Conservation (phyloP, 768 basidiomycete genomes). For the Kwoniella europaea region DNA sequence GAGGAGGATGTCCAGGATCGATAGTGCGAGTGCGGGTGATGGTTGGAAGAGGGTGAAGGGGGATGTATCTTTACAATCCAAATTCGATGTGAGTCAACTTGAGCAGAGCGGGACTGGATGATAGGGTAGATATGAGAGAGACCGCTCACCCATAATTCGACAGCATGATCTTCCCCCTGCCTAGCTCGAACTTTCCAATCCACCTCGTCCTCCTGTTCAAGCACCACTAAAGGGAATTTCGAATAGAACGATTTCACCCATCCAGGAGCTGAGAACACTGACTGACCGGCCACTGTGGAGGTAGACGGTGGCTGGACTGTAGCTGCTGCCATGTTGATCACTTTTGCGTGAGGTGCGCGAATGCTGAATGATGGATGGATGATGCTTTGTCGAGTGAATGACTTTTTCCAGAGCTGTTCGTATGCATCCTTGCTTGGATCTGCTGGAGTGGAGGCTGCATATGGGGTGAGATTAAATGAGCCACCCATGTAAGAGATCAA, state of each 20-base stretch:
- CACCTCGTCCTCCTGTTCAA: conserved; percentile 43
- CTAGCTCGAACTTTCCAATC: conserved; percentile 26
- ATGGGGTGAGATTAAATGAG: background rate
- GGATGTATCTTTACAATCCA: conserved; percentile 30
- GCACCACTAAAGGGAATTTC: conserved; percentile 43
- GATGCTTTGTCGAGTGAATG: too few species aligned
- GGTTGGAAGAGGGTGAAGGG: conserved; percentile 1
- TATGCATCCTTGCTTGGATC: too few species aligned
- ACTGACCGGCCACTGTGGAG: background rate
- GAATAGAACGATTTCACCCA: conserved; percentile 45
- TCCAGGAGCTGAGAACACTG: conserved; percentile 36
- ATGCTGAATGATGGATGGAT: too few species aligned
- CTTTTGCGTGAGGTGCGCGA: too few species aligned
- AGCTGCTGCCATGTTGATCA: conserved; percentile 16
- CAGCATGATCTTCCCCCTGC: conserved; percentile 3
- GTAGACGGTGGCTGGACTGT: conserved; percentile 1
- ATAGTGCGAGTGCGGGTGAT: conserved; percentile 19
- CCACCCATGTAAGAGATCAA: background rate
- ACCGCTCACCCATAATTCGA: conserved; percentile 38
- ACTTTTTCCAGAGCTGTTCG: too few species aligned
- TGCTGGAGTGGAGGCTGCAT: background rate
- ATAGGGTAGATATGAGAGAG: background rate
- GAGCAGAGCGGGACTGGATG: background rate
- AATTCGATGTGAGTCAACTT: background rate
- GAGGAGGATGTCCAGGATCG: conserved; percentile 42